phyloP scores from a whole-genome alignment of 495 filamentous ascomycete genomes.

The Penicillium samsonianum region DNA sequence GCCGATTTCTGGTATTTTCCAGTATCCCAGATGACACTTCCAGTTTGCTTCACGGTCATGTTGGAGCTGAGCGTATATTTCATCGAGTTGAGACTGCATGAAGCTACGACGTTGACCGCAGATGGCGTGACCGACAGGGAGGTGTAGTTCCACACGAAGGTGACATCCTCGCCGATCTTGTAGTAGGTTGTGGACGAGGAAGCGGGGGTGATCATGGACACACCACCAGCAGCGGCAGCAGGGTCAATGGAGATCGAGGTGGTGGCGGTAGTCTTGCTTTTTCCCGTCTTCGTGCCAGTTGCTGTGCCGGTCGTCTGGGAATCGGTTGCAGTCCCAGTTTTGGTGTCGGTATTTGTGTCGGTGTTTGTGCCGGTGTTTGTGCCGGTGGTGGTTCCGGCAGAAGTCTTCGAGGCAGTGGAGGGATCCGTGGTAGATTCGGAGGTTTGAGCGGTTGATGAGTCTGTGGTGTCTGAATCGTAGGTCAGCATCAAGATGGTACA shows the following conservation, averaged over 20 bases:
- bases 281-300: slow-evolving; percentile 35
- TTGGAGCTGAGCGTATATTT: slow-evolving; percentile 71
- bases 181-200: slow-evolving; percentile 68
- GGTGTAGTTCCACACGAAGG: slow-evolving; percentile 95
- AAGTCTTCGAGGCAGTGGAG: slow-evolving; percentile 24
- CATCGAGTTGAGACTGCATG: slow-evolving; percentile 64
- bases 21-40: slow-evolving; percentile 77
- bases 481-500: slow-evolving; percentile 11
- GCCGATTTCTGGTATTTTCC: slow-evolving; percentile 62
- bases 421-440: slow-evolving; percentile 27
- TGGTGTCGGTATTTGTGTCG: slow-evolving; percentile 29
- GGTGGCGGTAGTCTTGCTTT: slow-evolving; percentile 29
- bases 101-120: slow-evolving; percentile 78
- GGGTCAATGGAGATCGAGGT: slow-evolving; percentile 56
- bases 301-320: slow-evolving; percentile 18
- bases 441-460: slow-evolving; percentile 13
- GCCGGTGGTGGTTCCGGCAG: slow-evolving; percentile 23
- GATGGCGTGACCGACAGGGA: slow-evolving; percentile 75
- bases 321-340: slow-evolving; percentile 24
- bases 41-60: slow-evolving; percentile 57
- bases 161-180: slow-evolving; percentile 84
- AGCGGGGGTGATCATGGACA: slow-evolving; percentile 79
- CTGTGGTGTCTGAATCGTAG: slow-evolving; percentile 23
- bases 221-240: slow-evolving; percentile 65
- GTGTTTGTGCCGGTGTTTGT: slow-evolving; percentile 13